A percentile compares a stretch with the other conserved stretches of the same genome.
phyloP scores from a whole-genome alignment of 2,329 filamentous ascomycete genomes.

The Fusarium decemcellulare region DNA sequence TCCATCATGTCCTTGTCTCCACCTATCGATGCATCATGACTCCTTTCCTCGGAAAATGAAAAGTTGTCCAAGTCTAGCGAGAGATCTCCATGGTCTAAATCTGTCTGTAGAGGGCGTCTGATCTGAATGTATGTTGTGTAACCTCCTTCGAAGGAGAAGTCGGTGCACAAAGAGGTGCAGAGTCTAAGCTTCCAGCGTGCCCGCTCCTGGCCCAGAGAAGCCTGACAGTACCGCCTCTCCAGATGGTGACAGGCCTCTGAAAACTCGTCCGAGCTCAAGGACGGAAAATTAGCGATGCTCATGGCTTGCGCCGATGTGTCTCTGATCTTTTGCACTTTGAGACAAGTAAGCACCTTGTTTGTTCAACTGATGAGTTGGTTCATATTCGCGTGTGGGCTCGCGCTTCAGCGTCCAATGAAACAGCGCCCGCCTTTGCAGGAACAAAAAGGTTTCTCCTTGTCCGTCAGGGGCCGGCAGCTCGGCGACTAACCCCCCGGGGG shows the following conservation, averaged over 20 bases:
- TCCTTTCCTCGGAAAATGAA: constrained; percentile 55
- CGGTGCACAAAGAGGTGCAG: constrained; percentile 65
- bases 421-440: background rate
- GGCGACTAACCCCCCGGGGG: constrained; percentile 7
- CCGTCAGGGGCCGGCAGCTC: constrained; percentile 1
- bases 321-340: background rate
- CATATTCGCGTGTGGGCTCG: background rate
- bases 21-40: constrained; percentile 42
- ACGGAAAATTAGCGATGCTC: constrained; percentile 71
- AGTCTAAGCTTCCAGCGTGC: constrained; percentile 68
- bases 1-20: constrained; percentile 64
- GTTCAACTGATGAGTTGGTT: constrained; percentile 15
- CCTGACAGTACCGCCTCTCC: constrained; percentile 71
- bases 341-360: constrained; percentile 1
- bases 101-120: constrained; percentile 64
- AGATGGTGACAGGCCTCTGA: constrained; percentile 74
- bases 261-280: constrained; percentile 74
- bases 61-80: constrained; percentile 62
- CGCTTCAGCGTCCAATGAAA: constrained; percentile 12
- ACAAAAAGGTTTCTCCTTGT: background rate
- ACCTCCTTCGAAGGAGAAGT: constrained; percentile 58
- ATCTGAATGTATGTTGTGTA: constrained; percentile 70
- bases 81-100: constrained; percentile 61
- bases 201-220: constrained; percentile 68
- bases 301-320: constrained; percentile 38